Evolutionary conservation across 2,329 filamentous ascomycete species (phyloP).

Genomic region (Calonectria crousiana): DNA sequence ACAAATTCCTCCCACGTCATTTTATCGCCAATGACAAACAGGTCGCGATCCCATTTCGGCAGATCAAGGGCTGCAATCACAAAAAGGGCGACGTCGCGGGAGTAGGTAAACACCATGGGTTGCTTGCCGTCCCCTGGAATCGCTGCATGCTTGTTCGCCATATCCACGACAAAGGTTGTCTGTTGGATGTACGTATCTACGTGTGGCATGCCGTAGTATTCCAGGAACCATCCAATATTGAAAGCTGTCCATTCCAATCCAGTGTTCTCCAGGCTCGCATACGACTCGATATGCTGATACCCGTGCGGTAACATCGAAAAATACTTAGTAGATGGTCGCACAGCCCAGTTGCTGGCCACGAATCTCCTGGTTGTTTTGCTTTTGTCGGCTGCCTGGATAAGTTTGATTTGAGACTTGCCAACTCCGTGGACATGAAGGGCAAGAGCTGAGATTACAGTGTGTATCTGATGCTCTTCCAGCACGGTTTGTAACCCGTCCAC

Average conservation of each 20-base stretch:
- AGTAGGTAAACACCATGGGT: background rate
- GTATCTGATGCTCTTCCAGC: background rate
- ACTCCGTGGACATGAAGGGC: background rate
- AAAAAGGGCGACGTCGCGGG: background rate
- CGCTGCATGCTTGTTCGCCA: background rate
- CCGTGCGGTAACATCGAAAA: background rate
- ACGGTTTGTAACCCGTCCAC: background rate
- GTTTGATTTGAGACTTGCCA: background rate
- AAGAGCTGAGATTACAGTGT: background rate
- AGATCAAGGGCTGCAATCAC: background rate
- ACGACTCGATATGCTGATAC: background rate
- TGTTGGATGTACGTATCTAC: background rate
- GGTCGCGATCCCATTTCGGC: background rate
- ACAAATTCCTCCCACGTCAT: background rate
- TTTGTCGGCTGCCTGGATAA: background rate
- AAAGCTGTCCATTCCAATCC: background rate
- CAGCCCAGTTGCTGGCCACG: constrained; percentile 5
- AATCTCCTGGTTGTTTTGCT: background rate
- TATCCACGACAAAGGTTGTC: background rate
- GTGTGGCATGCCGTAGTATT: background rate
- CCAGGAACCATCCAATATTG: background rate
- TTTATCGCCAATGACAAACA: background rate
- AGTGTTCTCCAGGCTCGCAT: too few relatives aligned
- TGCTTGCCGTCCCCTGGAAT: background rate
- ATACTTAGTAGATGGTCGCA: background rate